A percentile compares a stretch with the other conserved stretches of the same genome.
Evolutionary conservation across 2,329 filamentous ascomycete genomes (phyloP).

Genomic region (Trichophyton schoenleinii): DNA sequence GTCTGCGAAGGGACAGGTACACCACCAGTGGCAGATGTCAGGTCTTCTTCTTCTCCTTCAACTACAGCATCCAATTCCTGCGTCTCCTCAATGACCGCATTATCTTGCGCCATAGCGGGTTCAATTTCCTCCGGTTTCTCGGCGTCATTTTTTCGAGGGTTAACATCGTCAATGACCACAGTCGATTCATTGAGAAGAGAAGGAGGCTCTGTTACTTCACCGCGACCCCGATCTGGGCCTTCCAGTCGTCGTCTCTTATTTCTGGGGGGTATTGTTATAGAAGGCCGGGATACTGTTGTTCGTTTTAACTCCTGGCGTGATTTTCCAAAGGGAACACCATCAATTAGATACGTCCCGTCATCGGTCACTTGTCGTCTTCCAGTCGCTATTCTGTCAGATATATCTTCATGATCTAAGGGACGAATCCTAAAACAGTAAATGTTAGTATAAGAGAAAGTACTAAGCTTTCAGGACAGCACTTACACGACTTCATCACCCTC

Average conservation of each 20-base stretch:
- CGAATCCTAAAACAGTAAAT: slow-evolving; percentile 49
- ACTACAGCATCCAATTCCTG: background rate
- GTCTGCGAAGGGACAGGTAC: background rate
- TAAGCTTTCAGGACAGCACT: slow-evolving; percentile 22
- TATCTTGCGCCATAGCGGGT: background rate
- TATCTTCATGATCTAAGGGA: slow-evolving; percentile 60
- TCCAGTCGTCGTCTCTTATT: slow-evolving; percentile 55
- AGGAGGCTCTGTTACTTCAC: slow-evolving; percentile 18
- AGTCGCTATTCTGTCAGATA: slow-evolving; percentile 57
- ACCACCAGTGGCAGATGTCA: background rate
- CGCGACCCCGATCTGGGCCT: slow-evolving; percentile 11
- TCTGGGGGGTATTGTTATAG: slow-evolving; percentile 58
- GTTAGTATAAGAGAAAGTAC: background rate
- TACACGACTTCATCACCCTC: slow-evolving; percentile 76
- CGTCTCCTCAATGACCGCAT: background rate
- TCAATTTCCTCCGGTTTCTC: background rate
- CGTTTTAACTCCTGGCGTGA: slow-evolving; percentile 46
- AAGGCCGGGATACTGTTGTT: slow-evolving; percentile 47
- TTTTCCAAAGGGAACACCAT: slow-evolving; percentile 73
- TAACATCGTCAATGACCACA: background rate
- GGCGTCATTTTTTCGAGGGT: background rate
- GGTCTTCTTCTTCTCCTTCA: background rate
- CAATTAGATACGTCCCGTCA: slow-evolving; percentile 69
- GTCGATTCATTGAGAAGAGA: background rate
- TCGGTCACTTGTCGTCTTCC: slow-evolving; percentile 69